Base-by-base conservation (phyloP, 257 asterid genomes). In the Lithospermum erythrorhizon region DNA sequence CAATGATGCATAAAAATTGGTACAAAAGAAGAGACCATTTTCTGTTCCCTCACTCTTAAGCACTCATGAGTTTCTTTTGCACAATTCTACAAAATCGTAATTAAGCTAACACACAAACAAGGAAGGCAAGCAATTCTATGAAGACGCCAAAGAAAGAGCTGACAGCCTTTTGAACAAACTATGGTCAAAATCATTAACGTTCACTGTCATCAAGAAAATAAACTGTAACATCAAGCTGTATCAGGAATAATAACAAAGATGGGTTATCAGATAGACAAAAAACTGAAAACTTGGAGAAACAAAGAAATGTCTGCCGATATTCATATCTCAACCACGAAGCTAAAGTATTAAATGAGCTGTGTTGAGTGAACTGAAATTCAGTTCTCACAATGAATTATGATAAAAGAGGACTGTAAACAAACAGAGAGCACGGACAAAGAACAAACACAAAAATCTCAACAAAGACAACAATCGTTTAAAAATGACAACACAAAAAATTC, bases 401-500 rank as follows among this genome's bases (percentile, higher is more conserved):
- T 3, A 27, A 27, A 55, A 45, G 23, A 6, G 20, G 18, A 4
- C 15, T n/a, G 32, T 35, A 35, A 7, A 61, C 17, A 21, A 21
- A 20, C 5, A 13, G 22, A 22, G 2, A 18, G 13, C 6, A 21
- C 5, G 4, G 10, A 18, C 62, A 29, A n/a, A 21, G 11, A 30
- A 29, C 52, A 25, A 58, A 13, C 45, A 11, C n/a, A 15, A n/a
- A 9, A 30, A 10, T 7, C 18, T 15, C 52, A 30, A 15, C 19
- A 8, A 9, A 32, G 51, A 5, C 35, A 17, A 41, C 17, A 32
- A 5, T 19, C 9, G 18, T 30, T 24, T 9, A 18, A 15, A 59
- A 41, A 67, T 61, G 72, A 65, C 66, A 37, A 54, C 9, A 3
- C 54, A 55, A 22, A 57, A 53, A 35, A n/a, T 61, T 55, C 68